Conservation (phyloP, 768 basidiomycete genomes). For the Leccinum subtestaceum region DNA sequence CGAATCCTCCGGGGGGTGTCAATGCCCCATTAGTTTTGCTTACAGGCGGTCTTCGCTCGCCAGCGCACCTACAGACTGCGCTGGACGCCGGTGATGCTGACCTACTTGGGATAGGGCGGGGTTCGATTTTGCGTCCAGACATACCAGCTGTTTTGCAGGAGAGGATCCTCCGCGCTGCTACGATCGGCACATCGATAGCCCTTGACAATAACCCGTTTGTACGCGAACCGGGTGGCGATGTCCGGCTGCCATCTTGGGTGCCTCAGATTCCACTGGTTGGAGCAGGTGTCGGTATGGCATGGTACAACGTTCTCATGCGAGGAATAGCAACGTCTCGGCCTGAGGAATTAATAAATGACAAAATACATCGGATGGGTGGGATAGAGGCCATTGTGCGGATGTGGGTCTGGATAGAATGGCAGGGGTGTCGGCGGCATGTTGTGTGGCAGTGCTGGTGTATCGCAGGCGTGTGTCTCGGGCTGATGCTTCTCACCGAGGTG, state of each 20-base stretch:
- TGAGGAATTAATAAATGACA: not conserved
- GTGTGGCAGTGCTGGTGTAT: conserved; percentile 1
- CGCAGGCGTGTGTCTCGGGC: not conserved
- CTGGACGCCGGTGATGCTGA: conserved; percentile 59
- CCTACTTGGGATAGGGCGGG: conserved; percentile 74
- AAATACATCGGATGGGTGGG: conserved; percentile 26
- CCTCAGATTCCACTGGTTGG: conserved; percentile 60
- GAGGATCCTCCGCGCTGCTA: conserved; percentile 6
- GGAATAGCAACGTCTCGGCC: conserved; percentile 36
- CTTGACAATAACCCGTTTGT: conserved; percentile 35
- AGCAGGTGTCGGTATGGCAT: conserved; percentile 58
- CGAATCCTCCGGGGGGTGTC: conserved; percentile 22
- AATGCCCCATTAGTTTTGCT: conserved; percentile 63
- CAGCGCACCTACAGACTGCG: conserved; percentile 51
- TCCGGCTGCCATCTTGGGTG: conserved; percentile 27
- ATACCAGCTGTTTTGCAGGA: conserved; percentile 44
- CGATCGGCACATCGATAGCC: conserved; percentile 13
- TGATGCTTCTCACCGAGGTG: not conserved
- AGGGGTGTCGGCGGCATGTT: conserved; percentile 1
- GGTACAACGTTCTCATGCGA: conserved; percentile 65
- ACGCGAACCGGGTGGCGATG: conserved; percentile 35
- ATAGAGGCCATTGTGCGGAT: conserved; percentile 40
- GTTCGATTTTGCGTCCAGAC: conserved; percentile 59
- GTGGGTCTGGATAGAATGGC: conserved; percentile 44
- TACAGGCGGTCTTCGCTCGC: conserved; percentile 75